These are phyloP conservation scores for Rhytidhysteron rufulum DNA, from an alignment of 2,329 filamentous ascomycete genomes.

Conservation along the genomic window DNA sequence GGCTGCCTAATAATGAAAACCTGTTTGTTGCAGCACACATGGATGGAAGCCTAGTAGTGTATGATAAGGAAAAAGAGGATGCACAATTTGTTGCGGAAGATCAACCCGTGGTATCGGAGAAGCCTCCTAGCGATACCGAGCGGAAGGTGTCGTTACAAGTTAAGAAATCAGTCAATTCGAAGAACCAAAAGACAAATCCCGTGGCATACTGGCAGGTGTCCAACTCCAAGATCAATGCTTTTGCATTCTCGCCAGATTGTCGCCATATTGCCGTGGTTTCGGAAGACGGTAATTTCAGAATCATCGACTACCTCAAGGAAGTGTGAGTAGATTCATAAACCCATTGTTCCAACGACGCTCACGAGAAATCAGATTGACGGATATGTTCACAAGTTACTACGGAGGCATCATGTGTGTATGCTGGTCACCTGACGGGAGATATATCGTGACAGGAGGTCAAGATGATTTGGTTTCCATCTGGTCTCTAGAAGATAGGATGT, in stretches of 20 bases:
- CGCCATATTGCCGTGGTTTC: conserved; percentile 84
- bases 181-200: conserved; percentile 89
- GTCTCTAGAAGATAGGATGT: conserved; percentile 76
- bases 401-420: conserved; percentile 89
- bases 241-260: conserved; percentile 87
- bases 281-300: conserved; percentile 83
- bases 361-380: conserved; percentile 60
- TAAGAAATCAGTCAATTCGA: conserved; percentile 87
- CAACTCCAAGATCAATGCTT: conserved; percentile 84
- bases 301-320: conserved; percentile 90
- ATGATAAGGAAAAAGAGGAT: conserved; percentile 97
- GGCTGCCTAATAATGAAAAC: conserved; percentile 92
- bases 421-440: conserved; percentile 97
- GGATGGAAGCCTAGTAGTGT: conserved; percentile 87
- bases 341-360: conserved; percentile 6
- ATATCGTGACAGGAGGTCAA: conserved; percentile 90
- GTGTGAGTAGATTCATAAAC: conserved; percentile 53
- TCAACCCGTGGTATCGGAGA: conserved; percentile 16
- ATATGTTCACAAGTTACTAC: conserved; percentile 88
- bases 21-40: conserved; percentile 88
- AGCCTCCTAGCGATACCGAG: conserved; percentile 27
- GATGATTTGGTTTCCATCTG: conserved; percentile 96
- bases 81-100: conserved; percentile 72
- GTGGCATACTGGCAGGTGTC: conserved; percentile 90
- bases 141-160: conserved; percentile 58